A percentile compares a stretch with the other conserved stretches of the same genome.
phyloP scores from a whole-genome alignment of 2,329 filamentous ascomycete species.

The Aspergillus sp. region DNA sequence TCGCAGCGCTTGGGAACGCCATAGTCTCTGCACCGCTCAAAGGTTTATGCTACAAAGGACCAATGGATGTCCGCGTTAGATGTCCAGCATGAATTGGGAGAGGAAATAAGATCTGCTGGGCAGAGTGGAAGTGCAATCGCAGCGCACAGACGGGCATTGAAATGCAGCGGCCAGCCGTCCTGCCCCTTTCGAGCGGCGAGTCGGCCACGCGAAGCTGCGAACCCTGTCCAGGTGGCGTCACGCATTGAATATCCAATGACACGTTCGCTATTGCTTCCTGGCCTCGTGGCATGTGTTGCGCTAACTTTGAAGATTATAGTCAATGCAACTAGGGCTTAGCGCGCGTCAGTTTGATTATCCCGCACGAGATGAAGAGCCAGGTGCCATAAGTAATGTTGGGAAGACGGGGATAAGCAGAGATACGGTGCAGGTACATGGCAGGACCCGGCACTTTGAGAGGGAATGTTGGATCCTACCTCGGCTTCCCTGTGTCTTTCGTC shows the following conservation, averaged over 20 bases:
- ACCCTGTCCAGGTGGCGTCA: no score
- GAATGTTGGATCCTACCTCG: no score
- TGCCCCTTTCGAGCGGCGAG: not conserved
- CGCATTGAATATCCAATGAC: not conserved
- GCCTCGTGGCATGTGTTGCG: not conserved
- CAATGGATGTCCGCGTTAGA: not conserved
- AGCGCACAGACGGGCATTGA: no score
- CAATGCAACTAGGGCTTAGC: not conserved
- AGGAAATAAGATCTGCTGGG: not conserved
- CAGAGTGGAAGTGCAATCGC: no score
- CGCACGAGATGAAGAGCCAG: not conserved
- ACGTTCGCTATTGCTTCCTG: not conserved
- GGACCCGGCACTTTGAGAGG: no score
- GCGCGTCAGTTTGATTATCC: not conserved
- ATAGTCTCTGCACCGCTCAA: not conserved
- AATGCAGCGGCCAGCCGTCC: no score
- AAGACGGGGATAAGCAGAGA: no score
- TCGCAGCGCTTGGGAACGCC: not conserved
- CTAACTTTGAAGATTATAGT: not conserved
- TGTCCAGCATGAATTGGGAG: not conserved
- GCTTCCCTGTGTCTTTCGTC: no score
- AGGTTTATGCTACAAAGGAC: no score
- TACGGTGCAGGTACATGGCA: no score
- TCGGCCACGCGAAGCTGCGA: not conserved
- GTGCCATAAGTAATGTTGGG: not conserved